Conservation (phyloP, 2,329 filamentous ascomycete genomes). For the Botrytis porri region DNA sequence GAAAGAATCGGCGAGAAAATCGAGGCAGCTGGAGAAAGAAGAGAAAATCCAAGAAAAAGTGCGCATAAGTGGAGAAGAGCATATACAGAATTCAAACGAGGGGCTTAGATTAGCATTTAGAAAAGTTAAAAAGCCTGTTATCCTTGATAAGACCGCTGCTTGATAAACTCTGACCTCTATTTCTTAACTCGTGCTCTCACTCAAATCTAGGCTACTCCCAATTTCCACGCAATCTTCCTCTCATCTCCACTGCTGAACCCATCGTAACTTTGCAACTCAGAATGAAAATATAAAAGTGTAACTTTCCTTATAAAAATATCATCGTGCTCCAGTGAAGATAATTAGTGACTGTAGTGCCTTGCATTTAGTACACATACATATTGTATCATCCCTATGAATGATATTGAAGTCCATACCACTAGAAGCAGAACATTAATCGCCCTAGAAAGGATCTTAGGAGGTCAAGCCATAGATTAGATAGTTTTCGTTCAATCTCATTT, state of each 20-base stretch:
- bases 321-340: background rate
- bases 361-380: background rate
- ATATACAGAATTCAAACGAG: fast-evolving
- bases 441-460: background rate
- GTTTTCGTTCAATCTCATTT: background rate
- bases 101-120: background rate
- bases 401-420: background rate
- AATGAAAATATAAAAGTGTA: background rate
- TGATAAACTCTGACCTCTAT: background rate
- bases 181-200: background rate
- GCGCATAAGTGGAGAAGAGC: background rate
- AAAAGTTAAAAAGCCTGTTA: background rate
- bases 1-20: no score
- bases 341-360: no score
- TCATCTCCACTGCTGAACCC: background rate
- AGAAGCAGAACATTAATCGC: background rate
- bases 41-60: background rate
- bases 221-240: background rate
- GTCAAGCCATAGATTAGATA: background rate
- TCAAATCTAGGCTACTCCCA: background rate
- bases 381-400: background rate
- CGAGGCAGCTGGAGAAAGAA: no score
- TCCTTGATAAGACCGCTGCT: background rate
- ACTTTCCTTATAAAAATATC: background rate
- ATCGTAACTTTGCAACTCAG: background rate